These are phyloP conservation scores for Xylaria digitata DNA, from an alignment of 2,329 filamentous ascomycete genomes.

Conservation along the genomic window DNA sequence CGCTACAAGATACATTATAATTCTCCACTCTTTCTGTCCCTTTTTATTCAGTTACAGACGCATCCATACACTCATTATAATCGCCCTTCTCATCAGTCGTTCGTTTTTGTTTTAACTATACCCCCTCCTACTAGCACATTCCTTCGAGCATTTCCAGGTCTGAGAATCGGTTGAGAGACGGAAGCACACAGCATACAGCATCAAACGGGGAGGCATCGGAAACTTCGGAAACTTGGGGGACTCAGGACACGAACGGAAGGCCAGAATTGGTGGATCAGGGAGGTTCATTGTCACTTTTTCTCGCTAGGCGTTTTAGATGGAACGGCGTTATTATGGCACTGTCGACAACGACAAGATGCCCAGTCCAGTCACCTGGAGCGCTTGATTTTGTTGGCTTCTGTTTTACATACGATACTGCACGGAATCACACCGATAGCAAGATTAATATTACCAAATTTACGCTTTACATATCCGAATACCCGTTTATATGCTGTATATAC, in stretches of 20 bases:
- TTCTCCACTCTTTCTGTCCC: conserved; percentile 6
- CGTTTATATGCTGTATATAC: neutral
- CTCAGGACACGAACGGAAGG: conserved; percentile 15
- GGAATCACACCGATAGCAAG: conserved; percentile 13
- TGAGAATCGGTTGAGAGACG: conserved; percentile 8
- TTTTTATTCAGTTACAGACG: conserved; percentile 1
- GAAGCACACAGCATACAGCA: conserved; percentile 33
- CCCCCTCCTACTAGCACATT: conserved; percentile 25
- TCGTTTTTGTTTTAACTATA: conserved; percentile 26
- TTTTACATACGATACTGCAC: neutral
- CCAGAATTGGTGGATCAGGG: conserved; percentile 3
- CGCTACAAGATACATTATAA: conserved; percentile 20
- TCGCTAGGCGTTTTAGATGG: conserved; percentile 34
- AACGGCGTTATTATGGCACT: conserved; percentile 27
- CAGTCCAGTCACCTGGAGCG: conserved; percentile 17
- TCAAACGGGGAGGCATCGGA: conserved; percentile 27
- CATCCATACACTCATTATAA: conserved; percentile 24
- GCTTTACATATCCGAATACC: neutral
- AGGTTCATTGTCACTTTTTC: neutral
- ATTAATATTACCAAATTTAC: conserved; percentile 28
- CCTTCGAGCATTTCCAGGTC: conserved; percentile 29
- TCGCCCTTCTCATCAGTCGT: conserved; percentile 11
- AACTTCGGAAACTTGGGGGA: conserved; percentile 9
- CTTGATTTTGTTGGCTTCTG: conserved; percentile 12
- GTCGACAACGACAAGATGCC: conserved; percentile 11